phyloP scores from a whole-genome alignment of 441 rosid genomes.

The Melastoma candidum region DNA sequence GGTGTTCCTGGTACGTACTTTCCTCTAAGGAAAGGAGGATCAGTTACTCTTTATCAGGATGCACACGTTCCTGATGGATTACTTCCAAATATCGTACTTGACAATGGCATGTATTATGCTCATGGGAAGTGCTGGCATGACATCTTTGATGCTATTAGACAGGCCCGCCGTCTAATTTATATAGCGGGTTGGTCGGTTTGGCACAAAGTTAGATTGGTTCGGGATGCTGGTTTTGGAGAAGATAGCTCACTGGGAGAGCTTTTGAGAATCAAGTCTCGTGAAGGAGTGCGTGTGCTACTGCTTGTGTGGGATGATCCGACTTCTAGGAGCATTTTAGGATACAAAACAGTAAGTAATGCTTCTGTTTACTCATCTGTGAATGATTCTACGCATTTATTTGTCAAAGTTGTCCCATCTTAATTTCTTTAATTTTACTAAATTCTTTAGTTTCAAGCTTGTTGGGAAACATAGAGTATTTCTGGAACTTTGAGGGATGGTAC shows the following conservation, averaged over 20 bases:
- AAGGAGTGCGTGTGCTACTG: slow-evolving; percentile 95
- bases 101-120: slow-evolving; percentile 51
- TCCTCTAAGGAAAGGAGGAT: slow-evolving; percentile 86
- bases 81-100: slow-evolving; percentile 59
- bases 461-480: no score
- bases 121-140: slow-evolving; percentile 95
- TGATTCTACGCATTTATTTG: no score
- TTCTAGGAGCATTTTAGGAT: slow-evolving; percentile 84
- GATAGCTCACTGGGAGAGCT: slow-evolving; percentile 69
- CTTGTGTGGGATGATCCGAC: slow-evolving; percentile 99
- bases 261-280: slow-evolving; percentile 77
- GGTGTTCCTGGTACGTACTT: slow-evolving; percentile 95
- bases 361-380: neutral
- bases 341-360: slow-evolving; percentile 51
- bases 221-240: slow-evolving; percentile 48
- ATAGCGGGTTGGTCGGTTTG: slow-evolving; percentile 98
- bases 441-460: no score
- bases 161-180: slow-evolving; percentile 73
- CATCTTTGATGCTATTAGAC: slow-evolving; percentile 75
- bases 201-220: slow-evolving; percentile 70
- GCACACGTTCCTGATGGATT: slow-evolving; percentile 85
- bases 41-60: slow-evolving; percentile 86
- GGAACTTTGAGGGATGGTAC: no score
- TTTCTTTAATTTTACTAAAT: no score
- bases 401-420: no score